Evolutionary conservation across 495 filamentous ascomycete genomes (phyloP).

Genomic region (Talaromyces trachyspermus): DNA sequence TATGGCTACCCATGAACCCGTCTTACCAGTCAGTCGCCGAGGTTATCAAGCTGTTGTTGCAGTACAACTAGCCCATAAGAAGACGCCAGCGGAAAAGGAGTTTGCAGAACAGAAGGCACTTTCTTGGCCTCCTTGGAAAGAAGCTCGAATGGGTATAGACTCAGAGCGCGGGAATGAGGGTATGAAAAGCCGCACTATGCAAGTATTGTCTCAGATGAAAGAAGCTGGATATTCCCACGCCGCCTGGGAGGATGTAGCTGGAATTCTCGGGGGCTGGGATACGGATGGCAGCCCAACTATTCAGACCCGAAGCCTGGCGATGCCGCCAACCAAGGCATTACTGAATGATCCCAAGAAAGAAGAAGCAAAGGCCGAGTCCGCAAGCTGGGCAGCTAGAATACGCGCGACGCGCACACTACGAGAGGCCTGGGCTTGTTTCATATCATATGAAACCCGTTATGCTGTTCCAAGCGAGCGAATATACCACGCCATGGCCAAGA

Average conservation of each 20-base stretch:
- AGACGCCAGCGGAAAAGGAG: conserved; percentile 50
- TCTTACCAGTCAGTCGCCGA: conserved; percentile 47
- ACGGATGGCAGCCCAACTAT: conserved; percentile 63
- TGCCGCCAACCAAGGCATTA: conserved; percentile 17
- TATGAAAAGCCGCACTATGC: conserved; percentile 49
- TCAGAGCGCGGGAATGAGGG: conserved; percentile 46
- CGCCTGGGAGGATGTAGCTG: conserved; percentile 50
- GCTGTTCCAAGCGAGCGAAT: conserved; percentile 28
- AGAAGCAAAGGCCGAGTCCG: conserved; percentile 11
- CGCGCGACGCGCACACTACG: conserved; percentile 58
- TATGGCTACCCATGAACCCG: conserved; percentile 52
- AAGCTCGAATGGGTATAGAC: conserved; percentile 52
- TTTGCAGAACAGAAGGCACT: conserved; percentile 52
- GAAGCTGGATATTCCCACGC: conserved; percentile 54
- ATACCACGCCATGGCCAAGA: conserved; percentile 56
- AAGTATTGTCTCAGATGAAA: conserved; percentile 49
- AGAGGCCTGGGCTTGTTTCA: conserved; percentile 67
- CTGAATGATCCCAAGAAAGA: conserved; percentile 10
- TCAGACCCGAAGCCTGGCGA: conserved; percentile 46
- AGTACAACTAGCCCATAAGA: conserved; percentile 57
- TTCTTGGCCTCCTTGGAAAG: conserved; percentile 69
- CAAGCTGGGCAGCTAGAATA: conserved; percentile 55
- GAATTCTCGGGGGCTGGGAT: conserved; percentile 59
- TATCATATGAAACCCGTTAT: conserved; percentile 41
- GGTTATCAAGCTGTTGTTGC: conserved; percentile 55